Percentiles rank a stretch among this genome's conserved stretches.
Evolutionary conservation across 495 filamentous ascomycete species (phyloP).

Genomic region (Penicillium salamii): DNA sequence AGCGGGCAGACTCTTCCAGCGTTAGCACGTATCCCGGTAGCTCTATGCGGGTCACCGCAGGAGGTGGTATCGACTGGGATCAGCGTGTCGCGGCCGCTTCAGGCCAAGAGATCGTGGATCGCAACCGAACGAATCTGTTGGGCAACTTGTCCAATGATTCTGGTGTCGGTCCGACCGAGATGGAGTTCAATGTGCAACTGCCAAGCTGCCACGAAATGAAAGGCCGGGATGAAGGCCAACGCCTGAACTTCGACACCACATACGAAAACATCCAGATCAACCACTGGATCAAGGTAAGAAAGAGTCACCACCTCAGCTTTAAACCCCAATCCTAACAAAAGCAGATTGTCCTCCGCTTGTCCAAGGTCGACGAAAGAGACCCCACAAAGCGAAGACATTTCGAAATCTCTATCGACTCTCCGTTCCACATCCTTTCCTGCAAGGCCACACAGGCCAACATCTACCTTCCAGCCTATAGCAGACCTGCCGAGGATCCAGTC

Average conservation of each 20-base stretch:
- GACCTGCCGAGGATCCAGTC: slow-evolving; percentile 49
- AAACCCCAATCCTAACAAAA: background rate
- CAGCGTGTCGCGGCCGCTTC: slow-evolving; percentile 55
- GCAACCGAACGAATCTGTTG: slow-evolving; percentile 65
- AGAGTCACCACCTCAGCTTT: background rate
- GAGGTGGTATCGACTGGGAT: slow-evolving; percentile 75
- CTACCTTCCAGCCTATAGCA: slow-evolving; percentile 78
- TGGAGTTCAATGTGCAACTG: slow-evolving; percentile 94
- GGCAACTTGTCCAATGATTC: slow-evolving; percentile 71
- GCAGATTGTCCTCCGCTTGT: slow-evolving; percentile 95
- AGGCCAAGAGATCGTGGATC: slow-evolving; percentile 55
- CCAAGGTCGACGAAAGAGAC: slow-evolving; percentile 77
- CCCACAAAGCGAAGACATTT: slow-evolving; percentile 86
- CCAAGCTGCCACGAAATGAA: slow-evolving; percentile 87
- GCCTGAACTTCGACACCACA: slow-evolving; percentile 89
- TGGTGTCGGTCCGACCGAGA: slow-evolving; percentile 82
- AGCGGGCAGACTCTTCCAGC: slow-evolving; percentile 76
- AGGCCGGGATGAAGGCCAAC: slow-evolving; percentile 67
- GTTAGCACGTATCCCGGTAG: slow-evolving; percentile 76
- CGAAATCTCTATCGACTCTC: slow-evolving; percentile 98
- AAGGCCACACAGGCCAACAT: slow-evolving; percentile 90
- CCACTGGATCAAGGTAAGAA: slow-evolving; percentile 95
- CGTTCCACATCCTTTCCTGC: slow-evolving; percentile 93
- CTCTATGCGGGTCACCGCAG: slow-evolving; percentile 72
- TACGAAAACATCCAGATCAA: slow-evolving; percentile 95